Percentiles rank a stretch among this genome's conserved stretches.
phyloP scores from a whole-genome alignment of 2,329 filamentous ascomycete species.

The Fusarium chuoi region DNA sequence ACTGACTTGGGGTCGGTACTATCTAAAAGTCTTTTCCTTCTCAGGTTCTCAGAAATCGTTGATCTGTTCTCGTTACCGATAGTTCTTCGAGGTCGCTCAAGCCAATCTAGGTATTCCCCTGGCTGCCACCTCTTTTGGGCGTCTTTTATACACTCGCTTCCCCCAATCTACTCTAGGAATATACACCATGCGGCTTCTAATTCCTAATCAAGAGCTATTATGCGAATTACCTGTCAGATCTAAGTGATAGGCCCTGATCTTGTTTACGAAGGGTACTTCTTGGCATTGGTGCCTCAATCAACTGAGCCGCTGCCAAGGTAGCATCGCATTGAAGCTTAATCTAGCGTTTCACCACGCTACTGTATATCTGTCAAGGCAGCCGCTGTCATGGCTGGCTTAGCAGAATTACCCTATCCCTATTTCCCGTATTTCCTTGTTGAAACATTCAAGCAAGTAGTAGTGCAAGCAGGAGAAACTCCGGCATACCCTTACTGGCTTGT shows the following conservation, averaged over 20 bases:
- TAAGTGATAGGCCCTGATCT: constrained; percentile 1
- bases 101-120: neutral
- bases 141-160: neutral
- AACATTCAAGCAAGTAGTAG: neutral
- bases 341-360: constrained; percentile 33
- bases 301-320: constrained; percentile 40
- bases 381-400: neutral
- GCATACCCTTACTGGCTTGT: constrained; percentile 2
- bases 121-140: neutral
- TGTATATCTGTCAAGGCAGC: constrained; percentile 20
- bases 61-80: neutral
- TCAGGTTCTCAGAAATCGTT: neutral
- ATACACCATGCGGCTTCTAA: neutral
- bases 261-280: constrained; percentile 9
- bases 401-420: neutral
- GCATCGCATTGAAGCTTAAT: constrained; percentile 43
- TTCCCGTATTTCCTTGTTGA: neutral
- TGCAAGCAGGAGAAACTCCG: neutral
- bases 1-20: too few species aligned
- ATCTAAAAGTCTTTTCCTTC: neutral
- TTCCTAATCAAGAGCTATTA: neutral
- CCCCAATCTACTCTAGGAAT: neutral
- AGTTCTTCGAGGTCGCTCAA: neutral
- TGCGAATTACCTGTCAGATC: neutral
- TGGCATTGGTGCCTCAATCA: constrained; percentile 30